Evolutionary conservation across 345 rosid genomes (phyloP), one percentile per base, ranked within the genome.

Genomic region (Populus ilicifolia): DNA sequence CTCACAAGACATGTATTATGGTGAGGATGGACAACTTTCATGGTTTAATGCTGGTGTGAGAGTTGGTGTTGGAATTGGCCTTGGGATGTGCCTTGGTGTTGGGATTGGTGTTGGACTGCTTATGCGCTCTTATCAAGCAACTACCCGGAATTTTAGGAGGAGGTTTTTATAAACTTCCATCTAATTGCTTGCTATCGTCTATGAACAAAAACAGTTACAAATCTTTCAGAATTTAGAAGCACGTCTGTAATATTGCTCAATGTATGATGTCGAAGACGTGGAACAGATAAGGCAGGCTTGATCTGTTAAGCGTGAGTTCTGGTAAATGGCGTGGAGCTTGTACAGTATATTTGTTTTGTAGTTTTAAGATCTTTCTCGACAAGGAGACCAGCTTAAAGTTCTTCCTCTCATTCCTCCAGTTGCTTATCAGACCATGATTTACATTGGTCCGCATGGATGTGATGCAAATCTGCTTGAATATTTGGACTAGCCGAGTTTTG

Each of bases 41-140:
- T 93, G 96, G 99, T 92, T 93, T 76, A 95, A 93, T 76, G 93
- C 98, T 41, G 98, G 98, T 16, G 98, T 95, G 67, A 88, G 98
- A 87, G 98, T 93, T 33, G 98, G 98, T 73, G 98, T 93, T 38
- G 98, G 98, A 75, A 93, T 93, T 84, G 97, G 99, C 72, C 96
- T 93, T 5, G 98, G 98, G 44, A 90, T 90, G 98, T 95, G 99
- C 71, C 81, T 95, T 17, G 98, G 98, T 48, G 75, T 93, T 8
- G 98, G 99, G 68, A 85, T 95, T 78, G 99, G 99, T 63, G 97
- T 92, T 78, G 99, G 99, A 67, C 81, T 95, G 74, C 94, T 95
- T 61, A 90, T 95, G 97, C 95, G 94, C 9, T 91, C 99, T 1
- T 95, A 95, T 85, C 98, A 92, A 87, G 86, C 93, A 46, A 90